These are phyloP conservation scores for Annulohypoxylon moriforme DNA, from an alignment of 495 filamentous ascomycete genomes.

Conservation along the genomic window DNA sequence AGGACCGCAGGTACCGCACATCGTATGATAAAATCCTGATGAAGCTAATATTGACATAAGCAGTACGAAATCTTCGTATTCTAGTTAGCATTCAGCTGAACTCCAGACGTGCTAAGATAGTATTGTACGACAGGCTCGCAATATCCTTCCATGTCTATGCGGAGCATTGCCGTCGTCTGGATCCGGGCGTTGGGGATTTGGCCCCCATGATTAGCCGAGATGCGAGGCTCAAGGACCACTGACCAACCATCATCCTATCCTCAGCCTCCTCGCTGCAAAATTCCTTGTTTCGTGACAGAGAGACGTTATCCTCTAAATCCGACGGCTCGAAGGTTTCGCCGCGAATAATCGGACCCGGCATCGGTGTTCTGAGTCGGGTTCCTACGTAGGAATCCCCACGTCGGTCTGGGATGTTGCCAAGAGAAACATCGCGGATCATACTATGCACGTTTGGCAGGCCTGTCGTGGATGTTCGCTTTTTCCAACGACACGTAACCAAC, in stretches of 20 bases:
- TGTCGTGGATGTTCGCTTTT: not conserved
- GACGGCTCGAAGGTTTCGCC: not conserved
- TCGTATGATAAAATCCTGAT: not conserved
- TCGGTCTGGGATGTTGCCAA: not conserved
- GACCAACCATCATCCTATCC: not conserved
- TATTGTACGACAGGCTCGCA: constrained; percentile 16
- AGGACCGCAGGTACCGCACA: not conserved
- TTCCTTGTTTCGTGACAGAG: not conserved
- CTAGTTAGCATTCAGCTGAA: not conserved
- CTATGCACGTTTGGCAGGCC: constrained; percentile 7
- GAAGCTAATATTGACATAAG: not conserved
- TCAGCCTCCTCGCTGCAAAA: constrained; percentile 9
- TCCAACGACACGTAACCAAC: constrained; percentile 11
- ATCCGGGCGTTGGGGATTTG: not conserved
- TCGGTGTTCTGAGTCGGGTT: not conserved
- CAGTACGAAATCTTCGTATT: not conserved
- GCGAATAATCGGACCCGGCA: not conserved
- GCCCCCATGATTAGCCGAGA: constrained; percentile 25
- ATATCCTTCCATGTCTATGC: constrained; percentile 13
- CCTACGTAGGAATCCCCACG: not conserved
- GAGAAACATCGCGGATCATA: constrained; percentile 5
- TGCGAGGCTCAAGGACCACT: constrained; percentile 13
- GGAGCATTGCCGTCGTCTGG: constrained; percentile 5
- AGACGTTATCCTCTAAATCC: constrained; percentile 2
- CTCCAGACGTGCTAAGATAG: not conserved